Evolutionary conservation across 345 rosid genomes (phyloP).

Genomic region (Anacardium occidentale): DNA sequence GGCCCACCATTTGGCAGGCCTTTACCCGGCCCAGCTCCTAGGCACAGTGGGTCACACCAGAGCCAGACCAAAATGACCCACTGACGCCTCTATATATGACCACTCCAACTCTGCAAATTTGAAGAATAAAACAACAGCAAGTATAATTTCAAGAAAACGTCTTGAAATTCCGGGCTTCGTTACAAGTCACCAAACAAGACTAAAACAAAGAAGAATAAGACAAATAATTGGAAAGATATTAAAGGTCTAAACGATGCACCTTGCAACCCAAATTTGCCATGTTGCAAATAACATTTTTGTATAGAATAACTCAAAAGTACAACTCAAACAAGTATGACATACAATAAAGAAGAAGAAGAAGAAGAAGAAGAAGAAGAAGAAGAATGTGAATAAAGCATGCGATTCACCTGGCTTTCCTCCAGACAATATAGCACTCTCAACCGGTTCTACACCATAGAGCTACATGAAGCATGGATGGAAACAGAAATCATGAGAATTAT

Average conservation of each 20-base stretch:
- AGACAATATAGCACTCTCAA: conserved; percentile 44
- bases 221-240: too few relatives aligned
- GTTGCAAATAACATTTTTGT: not conserved
- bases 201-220: not conserved
- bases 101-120: not conserved
- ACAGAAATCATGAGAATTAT: not conserved
- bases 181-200: too few relatives aligned
- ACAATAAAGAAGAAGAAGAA: not conserved
- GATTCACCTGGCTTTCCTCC: conserved; percentile 39
- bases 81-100: too few relatives aligned
- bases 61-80: too few relatives aligned
- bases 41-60: too few relatives aligned
- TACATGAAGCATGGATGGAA: not conserved
- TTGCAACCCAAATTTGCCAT: not conserved
- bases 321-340: not conserved
- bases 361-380: too few relatives aligned
- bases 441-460: conserved; percentile 49
- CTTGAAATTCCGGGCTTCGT: not conserved
- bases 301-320: not conserved
- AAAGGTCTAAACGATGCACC: not conserved
- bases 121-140: not conserved
- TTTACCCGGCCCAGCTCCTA: too few relatives aligned
- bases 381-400: not conserved
- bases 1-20: too few relatives aligned
- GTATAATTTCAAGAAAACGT: not conserved